These are phyloP conservation scores for Microbotryum saponariae DNA, from an alignment of 1,284 basidiomycete genomes.

Conservation along the genomic window DNA sequence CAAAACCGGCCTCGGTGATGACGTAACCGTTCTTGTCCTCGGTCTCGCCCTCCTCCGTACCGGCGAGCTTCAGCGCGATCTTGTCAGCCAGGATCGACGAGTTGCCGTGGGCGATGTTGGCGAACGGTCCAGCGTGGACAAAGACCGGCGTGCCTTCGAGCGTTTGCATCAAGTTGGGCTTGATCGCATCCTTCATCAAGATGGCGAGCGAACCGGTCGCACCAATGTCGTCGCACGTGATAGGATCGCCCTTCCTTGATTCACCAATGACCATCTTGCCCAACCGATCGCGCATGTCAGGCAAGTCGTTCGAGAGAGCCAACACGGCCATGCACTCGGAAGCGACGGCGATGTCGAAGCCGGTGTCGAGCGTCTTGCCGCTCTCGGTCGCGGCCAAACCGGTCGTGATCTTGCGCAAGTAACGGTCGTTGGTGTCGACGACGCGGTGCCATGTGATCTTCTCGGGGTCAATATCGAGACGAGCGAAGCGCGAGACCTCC, in stretches of 20 bases:
- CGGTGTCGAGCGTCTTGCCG: slow-evolving; percentile 78
- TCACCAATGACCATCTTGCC: slow-evolving; percentile 97
- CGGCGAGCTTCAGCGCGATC: slow-evolving; percentile 92
- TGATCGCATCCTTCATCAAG: slow-evolving; percentile 98
- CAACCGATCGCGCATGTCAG: slow-evolving; percentile 85
- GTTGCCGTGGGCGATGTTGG: slow-evolving; percentile 98
- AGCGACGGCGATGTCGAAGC: slow-evolving; percentile 95
- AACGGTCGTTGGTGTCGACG: slow-evolving; percentile 92
- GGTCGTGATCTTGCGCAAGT: slow-evolving; percentile 87
- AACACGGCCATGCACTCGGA: slow-evolving; percentile 98
- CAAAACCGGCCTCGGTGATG: slow-evolving; percentile 96
- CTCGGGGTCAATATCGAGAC: slow-evolving; percentile 81
- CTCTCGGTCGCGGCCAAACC: slow-evolving; percentile 86
- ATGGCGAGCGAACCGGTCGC: slow-evolving; percentile 93
- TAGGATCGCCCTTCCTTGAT: slow-evolving; percentile 77
- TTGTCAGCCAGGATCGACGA: slow-evolving; percentile 96
- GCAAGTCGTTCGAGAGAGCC: slow-evolving; percentile 76
- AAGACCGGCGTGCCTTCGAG: slow-evolving; percentile 98
- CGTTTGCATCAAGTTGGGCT: slow-evolving; percentile 98
- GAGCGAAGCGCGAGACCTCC: slow-evolving; percentile 80
- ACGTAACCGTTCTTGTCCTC: slow-evolving; percentile 82
- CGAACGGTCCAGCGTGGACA: slow-evolving; percentile 97
- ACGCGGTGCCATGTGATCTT: slow-evolving; percentile 99
- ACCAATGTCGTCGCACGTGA: slow-evolving; percentile 96
- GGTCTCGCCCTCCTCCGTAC: slow-evolving; percentile 84